Percentiles rank a stretch among this genome's conserved stretches.
Evolutionary conservation across 2,329 filamentous ascomycete genomes (phyloP).

Genomic region (Epicoccum sorghinum): DNA sequence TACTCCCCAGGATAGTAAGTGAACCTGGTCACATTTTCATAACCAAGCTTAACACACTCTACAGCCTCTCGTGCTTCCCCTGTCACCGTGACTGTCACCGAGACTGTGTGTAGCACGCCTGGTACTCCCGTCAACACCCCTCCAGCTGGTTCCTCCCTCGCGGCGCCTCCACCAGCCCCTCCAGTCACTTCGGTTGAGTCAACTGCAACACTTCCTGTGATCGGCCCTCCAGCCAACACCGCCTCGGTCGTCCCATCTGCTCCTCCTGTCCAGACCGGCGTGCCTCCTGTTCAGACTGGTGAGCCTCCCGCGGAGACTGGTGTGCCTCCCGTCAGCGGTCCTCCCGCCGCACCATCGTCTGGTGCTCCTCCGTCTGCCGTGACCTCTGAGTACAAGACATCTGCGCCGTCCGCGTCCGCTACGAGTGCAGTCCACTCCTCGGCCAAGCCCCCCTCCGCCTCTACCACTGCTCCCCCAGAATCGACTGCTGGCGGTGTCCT

Average conservation of each 20-base stretch:
- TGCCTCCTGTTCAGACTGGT: neutral
- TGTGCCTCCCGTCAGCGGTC: neutral
- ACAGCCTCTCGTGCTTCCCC: constrained; percentile 23
- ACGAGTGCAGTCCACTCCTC: constrained; percentile 19
- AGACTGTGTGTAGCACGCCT: constrained; percentile 30
- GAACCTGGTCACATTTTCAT: neutral
- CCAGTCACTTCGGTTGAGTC: constrained; percentile 21
- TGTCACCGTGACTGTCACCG: constrained; percentile 35
- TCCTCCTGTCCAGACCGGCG: constrained; percentile 12
- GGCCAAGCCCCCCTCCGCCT: constrained; percentile 14
- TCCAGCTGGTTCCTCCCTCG: constrained; percentile 17
- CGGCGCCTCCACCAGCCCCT: constrained; percentile 14
- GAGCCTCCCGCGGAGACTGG: neutral
- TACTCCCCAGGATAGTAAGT: constrained; percentile 20
- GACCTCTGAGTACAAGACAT: constrained; percentile 4
- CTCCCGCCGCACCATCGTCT: constrained; percentile 10
- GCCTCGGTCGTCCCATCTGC: constrained; percentile 15
- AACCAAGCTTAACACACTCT: constrained; percentile 16
- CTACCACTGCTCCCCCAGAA: constrained; percentile 8
- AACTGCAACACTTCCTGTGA: constrained; percentile 20
- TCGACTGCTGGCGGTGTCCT: constrained; percentile 27
- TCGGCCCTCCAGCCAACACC: constrained; percentile 13
- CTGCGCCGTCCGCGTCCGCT: constrained; percentile 4
- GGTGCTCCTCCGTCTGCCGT: constrained; percentile 1
- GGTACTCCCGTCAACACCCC: constrained; percentile 16